Evolutionary conservation across 192 early-diverging fungal genomes (phyloP), one percentile per base, ranked within the genome.

Genomic region (Backusella macrospora): DNA sequence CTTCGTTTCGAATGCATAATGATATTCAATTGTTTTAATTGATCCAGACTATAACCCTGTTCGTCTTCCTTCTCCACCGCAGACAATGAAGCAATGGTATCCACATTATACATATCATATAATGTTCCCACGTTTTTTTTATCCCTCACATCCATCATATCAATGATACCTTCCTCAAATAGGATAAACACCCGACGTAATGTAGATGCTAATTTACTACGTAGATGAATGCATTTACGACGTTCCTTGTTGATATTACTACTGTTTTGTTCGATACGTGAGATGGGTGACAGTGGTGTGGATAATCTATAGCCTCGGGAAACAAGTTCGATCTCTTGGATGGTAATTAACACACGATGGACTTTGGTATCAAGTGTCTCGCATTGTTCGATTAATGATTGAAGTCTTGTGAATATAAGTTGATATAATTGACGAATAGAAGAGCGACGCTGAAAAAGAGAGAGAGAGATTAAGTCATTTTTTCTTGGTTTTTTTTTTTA

Each of bases 271-370:
- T 90, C 89, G 18, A 90, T 90, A n/a, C 89, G 83, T 18, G 86
- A 82, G 26, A 88, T 87, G 3, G 89, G 89, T 10, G 87, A 80
- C 1, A 88, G 82, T 2, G 87, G 89, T 1, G 85, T 85, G 0
- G 87, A 85, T 23, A 90, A 73, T 63, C 87, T 77, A 62, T 90
- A 90, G 7, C 89, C 89, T 43, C 89, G 80, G 9, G 89, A 86
- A 9, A 90, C 86, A 1, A 90, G 82, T 55, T 90, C 89, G 44
- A 90, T 87, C 42, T 90, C 89, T 52, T 87, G 87, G 38, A 90
- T 88, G 23, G 86, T 84, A 55, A 84, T 81, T 15, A 90, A 73
- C 1, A 85, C 78, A 12, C 84, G 75, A 44, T 85, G 86, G 12
- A 89, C 74, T 47, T 84, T 85, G 13, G 75, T 73, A 66, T 90